Evolutionary conservation across 331 rosid species (phyloP), one percentile per base, ranked within the genome.

Genomic region (Malus hybrid): DNA sequence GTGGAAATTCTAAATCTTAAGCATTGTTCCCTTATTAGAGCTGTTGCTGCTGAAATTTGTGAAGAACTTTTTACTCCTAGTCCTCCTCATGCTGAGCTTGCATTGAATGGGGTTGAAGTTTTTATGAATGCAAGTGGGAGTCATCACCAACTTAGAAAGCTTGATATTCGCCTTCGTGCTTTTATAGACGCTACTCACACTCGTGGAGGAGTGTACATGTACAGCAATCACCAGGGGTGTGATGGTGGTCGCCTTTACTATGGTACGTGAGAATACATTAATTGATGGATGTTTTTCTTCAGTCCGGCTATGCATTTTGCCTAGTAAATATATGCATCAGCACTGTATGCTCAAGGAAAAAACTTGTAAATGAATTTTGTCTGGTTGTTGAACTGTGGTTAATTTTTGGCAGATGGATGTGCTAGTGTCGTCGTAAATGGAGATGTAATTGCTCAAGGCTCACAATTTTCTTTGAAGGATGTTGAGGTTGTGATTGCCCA

Each of bases 121-220:
- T 92, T 95, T 82, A 80, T 95, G 91, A 95, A 95, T 89, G 99
- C 99, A 56, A 95, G 93, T 70, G 99, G 99, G 79, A 92, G 99
- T 82, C 99, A 95, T 79, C 99, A 92, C 81, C 99, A 95, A 84
- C 90, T 95, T 71, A 89, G 97, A 82, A 95, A 95, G 92, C 98
- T 95, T 66, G 93, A 92, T 77, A 82, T 90, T 83, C 97, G 97
- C 71, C 96, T 95, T 68, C 86, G 86, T 81, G 97, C 99, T 83
- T 86, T 92, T 79, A 84, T 89, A 44, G 97, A 86, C 64, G 99
- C 99, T 70, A 92, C 93, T 70, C 87, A 92, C 76, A 87, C 92
- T 61, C 90, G 93, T 15, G 98, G 99, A 84, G 97, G 99, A 80
- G 93, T 92, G 57, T 95, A 95, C 85, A 89, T 95, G 83, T 95